A percentile compares a stretch with the other conserved stretches of the same genome.
Evolutionary conservation across 495 filamentous ascomycete genomes (phyloP).

Genomic region (Neurospora terricola): DNA sequence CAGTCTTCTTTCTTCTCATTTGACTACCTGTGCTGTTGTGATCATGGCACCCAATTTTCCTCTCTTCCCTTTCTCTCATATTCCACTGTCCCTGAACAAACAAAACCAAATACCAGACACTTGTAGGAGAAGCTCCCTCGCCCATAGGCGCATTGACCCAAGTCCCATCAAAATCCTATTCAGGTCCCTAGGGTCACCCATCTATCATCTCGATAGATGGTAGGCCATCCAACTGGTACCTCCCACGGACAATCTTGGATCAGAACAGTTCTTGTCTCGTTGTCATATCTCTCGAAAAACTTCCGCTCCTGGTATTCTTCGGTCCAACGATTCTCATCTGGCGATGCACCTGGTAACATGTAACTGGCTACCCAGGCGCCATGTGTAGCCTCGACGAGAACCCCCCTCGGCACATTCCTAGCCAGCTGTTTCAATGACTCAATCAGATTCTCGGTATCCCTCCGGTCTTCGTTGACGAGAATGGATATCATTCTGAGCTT

Average conservation of each 20-base stretch:
- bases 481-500: not conserved
- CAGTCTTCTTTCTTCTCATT: not conserved
- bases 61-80: not conserved
- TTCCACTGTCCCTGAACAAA: not conserved
- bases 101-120: not conserved
- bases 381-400: not conserved
- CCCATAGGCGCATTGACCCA: not conserved
- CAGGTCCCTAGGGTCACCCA: too few relatives aligned
- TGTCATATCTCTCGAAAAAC: not conserved
- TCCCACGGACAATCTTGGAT: not conserved
- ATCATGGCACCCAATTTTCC: not conserved
- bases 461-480: not conserved
- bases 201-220: not conserved
- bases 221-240: not conserved
- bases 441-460: not conserved
- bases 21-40: not conserved
- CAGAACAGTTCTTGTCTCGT: not conserved
- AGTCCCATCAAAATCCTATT: not conserved
- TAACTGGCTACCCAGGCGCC: not conserved
- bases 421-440: not conserved
- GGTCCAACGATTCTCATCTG: accelerated
- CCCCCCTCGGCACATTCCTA: not conserved
- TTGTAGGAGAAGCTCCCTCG: not conserved
- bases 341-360: not conserved
- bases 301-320: not conserved